Evolutionary conservation across 495 filamentous ascomycete species (phyloP).

Genomic region (Aspergillus hancockii): DNA sequence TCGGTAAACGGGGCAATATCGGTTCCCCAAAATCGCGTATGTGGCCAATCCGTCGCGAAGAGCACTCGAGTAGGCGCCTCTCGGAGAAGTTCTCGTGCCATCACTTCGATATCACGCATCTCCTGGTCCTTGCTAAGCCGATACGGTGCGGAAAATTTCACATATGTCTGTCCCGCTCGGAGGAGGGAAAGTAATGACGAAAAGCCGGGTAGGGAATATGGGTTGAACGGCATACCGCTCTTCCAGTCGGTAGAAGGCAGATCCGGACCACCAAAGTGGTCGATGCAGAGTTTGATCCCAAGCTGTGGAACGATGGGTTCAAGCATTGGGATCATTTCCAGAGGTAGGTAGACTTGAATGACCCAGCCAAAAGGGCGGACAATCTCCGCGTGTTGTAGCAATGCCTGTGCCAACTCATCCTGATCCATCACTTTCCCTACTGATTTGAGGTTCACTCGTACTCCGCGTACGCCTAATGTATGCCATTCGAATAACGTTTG

Average conservation of each 20-base stretch:
- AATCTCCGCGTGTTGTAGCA: slow-evolving; percentile 45
- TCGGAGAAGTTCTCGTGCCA: slow-evolving; percentile 39
- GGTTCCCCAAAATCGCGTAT: slow-evolving; percentile 48
- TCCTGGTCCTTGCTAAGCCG: slow-evolving; percentile 41
- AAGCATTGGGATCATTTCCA: slow-evolving; percentile 43
- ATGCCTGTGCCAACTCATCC: slow-evolving; percentile 32
- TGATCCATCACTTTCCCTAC: slow-evolving; percentile 39
- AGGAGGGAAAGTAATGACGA: slow-evolving; percentile 42
- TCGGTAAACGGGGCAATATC: slow-evolving; percentile 48
- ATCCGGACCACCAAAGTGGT: slow-evolving; percentile 51
- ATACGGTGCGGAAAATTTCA: slow-evolving; percentile 54
- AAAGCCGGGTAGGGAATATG: slow-evolving; percentile 46
- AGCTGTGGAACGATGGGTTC: slow-evolving; percentile 43
- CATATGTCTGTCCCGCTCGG: slow-evolving; percentile 39
- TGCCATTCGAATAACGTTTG: slow-evolving; percentile 48
- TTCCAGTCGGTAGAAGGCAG: slow-evolving; percentile 21
- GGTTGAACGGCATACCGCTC: slow-evolving; percentile 26
- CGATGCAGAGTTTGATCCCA: slow-evolving; percentile 48
- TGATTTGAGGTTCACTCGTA: slow-evolving; percentile 53
- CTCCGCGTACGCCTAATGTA: slow-evolving; percentile 48
- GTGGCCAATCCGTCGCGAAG: slow-evolving; percentile 56
- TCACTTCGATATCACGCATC: slow-evolving; percentile 38
- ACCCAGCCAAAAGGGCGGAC: slow-evolving; percentile 48
- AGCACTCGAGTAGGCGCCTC: slow-evolving; percentile 41
- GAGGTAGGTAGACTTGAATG: slow-evolving; percentile 48